phyloP scores from a whole-genome alignment of 495 filamentous ascomycete species.

The Neurospora terricola region DNA sequence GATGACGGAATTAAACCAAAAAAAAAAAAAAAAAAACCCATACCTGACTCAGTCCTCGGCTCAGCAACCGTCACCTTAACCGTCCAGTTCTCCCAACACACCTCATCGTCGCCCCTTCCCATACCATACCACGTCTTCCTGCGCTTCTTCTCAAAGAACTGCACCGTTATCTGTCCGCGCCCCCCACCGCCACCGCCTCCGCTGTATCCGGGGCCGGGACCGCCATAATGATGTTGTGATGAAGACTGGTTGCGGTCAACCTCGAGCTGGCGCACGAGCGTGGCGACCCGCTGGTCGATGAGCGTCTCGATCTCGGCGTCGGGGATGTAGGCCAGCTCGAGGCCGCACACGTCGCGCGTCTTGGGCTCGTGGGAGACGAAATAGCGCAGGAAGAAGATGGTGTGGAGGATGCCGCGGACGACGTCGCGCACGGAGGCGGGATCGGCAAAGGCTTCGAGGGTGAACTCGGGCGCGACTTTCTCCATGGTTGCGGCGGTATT shows the following conservation, averaged over 20 bases:
- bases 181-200: constrained; percentile 27
- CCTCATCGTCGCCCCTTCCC: constrained; percentile 65
- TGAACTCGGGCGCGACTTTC: constrained; percentile 64
- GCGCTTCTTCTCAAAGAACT: constrained; percentile 90
- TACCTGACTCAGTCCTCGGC: constrained; percentile 81
- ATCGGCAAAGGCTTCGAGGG: constrained; percentile 76
- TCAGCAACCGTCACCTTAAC: constrained; percentile 85
- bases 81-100: constrained; percentile 95
- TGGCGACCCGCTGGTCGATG: constrained; percentile 75
- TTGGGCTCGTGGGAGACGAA: constrained; percentile 79
- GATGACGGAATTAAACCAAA: too few relatives aligned
- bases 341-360: constrained; percentile 81
- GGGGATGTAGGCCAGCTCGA: constrained; percentile 81
- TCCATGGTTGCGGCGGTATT: constrained; percentile 33
- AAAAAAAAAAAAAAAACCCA: too few relatives aligned
- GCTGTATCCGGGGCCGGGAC: not conserved
- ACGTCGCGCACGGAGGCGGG: constrained; percentile 78
- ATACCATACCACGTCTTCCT: constrained; percentile 75
- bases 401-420: constrained; percentile 88
- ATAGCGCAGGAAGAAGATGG: constrained; percentile 98
- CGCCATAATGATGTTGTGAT: constrained; percentile 4
- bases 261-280: constrained; percentile 59
- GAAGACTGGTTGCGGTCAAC: constrained; percentile 30
- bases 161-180: constrained; percentile 71
- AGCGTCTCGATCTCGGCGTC: constrained; percentile 85